Evolutionary conservation across 2,329 filamentous ascomycete species (phyloP).

Genomic region (Verticillium klebahnii): DNA sequence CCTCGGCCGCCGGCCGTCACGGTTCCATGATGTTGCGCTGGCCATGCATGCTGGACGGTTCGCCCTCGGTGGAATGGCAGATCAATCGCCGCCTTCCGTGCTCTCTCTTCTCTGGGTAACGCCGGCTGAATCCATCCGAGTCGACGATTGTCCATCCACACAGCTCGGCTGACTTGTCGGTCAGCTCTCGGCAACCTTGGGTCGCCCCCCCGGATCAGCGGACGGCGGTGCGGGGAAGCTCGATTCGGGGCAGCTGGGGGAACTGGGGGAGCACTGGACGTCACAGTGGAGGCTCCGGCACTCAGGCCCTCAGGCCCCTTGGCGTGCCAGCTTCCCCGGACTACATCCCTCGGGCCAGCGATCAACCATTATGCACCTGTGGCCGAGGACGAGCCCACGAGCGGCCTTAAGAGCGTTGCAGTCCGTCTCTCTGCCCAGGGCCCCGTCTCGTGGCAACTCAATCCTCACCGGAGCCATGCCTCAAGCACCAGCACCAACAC

Average conservation of each 20-base stretch:
- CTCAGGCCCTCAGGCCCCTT: neutral
- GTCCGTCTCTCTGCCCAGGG: neutral
- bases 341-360: neutral
- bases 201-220: neutral
- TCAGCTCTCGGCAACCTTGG: neutral
- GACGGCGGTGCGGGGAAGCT: neutral
- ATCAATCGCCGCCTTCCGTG: neutral
- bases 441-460: neutral
- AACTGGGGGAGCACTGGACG: neutral
- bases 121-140: neutral
- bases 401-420: neutral
- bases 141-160: neutral
- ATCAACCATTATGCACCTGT: neutral
- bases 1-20: too few species aligned
- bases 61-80: too few species aligned
- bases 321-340: neutral
- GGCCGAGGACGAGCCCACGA: neutral
- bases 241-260: neutral
- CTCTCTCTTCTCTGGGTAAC: neutral
- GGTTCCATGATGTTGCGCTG: too few species aligned
- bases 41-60: too few species aligned
- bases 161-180: neutral
- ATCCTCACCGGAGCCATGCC: neutral
- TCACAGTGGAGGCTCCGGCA: neutral
- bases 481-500: conserved; percentile 1